Percentiles rank a stretch among this genome's conserved stretches.
Evolutionary conservation across 495 filamentous ascomycete species (phyloP).

Genomic region (Lichina pygmaea): DNA sequence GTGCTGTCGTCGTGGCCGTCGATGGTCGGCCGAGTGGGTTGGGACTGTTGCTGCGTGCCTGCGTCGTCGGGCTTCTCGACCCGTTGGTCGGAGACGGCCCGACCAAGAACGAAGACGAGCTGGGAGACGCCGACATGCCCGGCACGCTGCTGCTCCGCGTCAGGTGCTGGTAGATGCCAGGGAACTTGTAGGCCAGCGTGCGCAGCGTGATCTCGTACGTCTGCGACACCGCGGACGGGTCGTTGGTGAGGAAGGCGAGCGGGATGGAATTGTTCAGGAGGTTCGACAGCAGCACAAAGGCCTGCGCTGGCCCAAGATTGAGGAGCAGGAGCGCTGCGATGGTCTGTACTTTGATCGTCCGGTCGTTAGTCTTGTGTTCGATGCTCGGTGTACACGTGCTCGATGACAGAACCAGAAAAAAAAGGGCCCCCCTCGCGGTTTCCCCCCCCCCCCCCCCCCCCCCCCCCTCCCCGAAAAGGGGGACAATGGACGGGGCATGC

Average conservation of each 20-base stretch:
- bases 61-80: no score
- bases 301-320: conserved; percentile 41
- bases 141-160: conserved; percentile 14
- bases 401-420: background rate
- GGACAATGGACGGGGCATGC: no score
- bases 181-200: conserved; percentile 44
- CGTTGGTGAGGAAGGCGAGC: conserved; percentile 61
- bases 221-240: conserved; percentile 41
- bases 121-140: conserved; percentile 3
- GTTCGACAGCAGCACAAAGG: conserved; percentile 74
- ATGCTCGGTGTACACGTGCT: conserved; percentile 1
- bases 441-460: no score
- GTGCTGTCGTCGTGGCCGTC: background rate
- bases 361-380: background rate
- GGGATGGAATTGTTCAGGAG: conserved; percentile 70
- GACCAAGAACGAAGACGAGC: conserved; percentile 3
- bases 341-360: conserved; percentile 18
- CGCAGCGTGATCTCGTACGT: conserved; percentile 46
- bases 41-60: no score
- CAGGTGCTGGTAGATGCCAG: conserved; percentile 42
- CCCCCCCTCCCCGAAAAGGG: background rate
- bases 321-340: conserved; percentile 72
- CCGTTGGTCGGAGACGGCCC: no score
- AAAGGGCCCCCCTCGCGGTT: no score
- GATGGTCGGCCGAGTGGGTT: no score